Conservation (phyloP, 2,329 filamentous ascomycete genomes). For the Aspergillus ruber region DNA sequence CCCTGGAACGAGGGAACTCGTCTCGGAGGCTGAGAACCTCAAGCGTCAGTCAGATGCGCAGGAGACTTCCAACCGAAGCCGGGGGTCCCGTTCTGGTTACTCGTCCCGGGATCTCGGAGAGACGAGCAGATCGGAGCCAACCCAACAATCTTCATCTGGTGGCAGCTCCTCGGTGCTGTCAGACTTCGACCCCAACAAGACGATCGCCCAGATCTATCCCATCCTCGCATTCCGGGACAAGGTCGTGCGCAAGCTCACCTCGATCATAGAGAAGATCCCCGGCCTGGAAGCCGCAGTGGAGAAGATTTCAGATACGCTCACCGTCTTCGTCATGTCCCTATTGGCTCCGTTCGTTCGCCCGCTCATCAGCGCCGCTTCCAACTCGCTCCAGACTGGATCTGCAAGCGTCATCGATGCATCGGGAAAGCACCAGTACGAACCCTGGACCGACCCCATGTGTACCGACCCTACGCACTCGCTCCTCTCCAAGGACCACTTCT, state of each 20-base stretch:
- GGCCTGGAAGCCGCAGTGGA: slow-evolving; percentile 85
- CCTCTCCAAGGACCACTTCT: slow-evolving; percentile 79
- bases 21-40: slow-evolving; percentile 59
- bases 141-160: slow-evolving; percentile 39
- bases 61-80: slow-evolving; percentile 51
- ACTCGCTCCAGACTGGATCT: slow-evolving; percentile 78
- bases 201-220: slow-evolving; percentile 78
- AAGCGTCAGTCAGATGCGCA: slow-evolving; percentile 57
- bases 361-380: slow-evolving; percentile 80
- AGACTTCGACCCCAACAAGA: slow-evolving; percentile 71
- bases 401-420: slow-evolving; percentile 62
- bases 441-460: slow-evolving; percentile 69
- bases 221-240: slow-evolving; percentile 91
- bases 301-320: slow-evolving; percentile 87
- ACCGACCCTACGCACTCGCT: slow-evolving; percentile 77
- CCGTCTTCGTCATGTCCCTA: slow-evolving; percentile 83
- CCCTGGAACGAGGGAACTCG: slow-evolving; percentile 64
- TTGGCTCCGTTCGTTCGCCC: slow-evolving; percentile 88
- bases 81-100: slow-evolving; percentile 25
- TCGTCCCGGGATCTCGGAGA: slow-evolving; percentile 10
- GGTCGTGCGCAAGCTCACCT: slow-evolving; percentile 79
- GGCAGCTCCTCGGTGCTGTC: slow-evolving; percentile 64
- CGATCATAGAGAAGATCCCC: slow-evolving; percentile 83
- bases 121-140: slow-evolving; percentile 34
- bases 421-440: slow-evolving; percentile 68